Base-by-base conservation (phyloP, 163 green algal genomes). In the Picocystis sp. region DNA sequence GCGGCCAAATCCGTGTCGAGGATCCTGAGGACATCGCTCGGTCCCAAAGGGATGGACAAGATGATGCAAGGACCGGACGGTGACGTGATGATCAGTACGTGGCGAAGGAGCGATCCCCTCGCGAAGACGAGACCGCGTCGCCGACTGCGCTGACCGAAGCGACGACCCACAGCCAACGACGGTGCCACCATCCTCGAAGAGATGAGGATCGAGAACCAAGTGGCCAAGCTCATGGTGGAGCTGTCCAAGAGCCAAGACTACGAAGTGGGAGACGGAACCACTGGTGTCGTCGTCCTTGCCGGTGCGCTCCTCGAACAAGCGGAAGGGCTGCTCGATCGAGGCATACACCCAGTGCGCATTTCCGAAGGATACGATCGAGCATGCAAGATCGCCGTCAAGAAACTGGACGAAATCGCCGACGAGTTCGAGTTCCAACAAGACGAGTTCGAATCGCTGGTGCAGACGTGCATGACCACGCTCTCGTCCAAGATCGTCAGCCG, bases 21-120 rank as follows among this genome's bases (percentile, higher is more conserved):
- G 11, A 89, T 92, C 34, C 68, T 96, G 58, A 71, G 80, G 2
- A 92, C 84, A 0, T 92, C 77, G 3, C 65, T 99, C 14, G 90
- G 90, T 3, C 90, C 90, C 23, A 99, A 99, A 63, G 90, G 90
- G 52, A 99, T 99, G 90, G 90, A 99, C 79, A 99, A 99, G 66
- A 93, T 99, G 79, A 74, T 98, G 41, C 89, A 98, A 58, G 85
- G 79, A 47, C 69, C 75, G 1, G 90, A 99, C 59, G 90, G 90
- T 8, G 90, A 99, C 58, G 81, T 99, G 1, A 93, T 85, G 10
- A 95, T 99, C 56, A 96, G 86, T 95, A 57, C 78, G 84, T 71
- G 2, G 3, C 11, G 6, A 8, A 38, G 8, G 29, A 38, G 8
- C 8, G 29, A 5, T 5, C 5, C 8, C 8, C 29, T 5, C 29